Base-by-base conservation (phyloP, 2,329 filamentous ascomycete genomes). In the Ciborinia camelliae region DNA sequence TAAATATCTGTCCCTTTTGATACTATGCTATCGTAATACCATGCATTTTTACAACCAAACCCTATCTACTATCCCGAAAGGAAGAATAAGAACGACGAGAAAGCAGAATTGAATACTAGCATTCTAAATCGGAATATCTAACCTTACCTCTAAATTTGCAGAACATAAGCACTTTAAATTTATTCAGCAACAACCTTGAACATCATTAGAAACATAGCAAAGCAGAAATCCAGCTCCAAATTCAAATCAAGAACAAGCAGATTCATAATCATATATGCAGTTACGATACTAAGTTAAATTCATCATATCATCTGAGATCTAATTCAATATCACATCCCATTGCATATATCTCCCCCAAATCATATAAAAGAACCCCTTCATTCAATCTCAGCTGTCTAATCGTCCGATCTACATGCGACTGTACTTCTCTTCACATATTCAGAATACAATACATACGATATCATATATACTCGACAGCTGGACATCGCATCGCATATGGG, bases 151-250 rank as follows among this genome's bases (percentile, higher is more conserved):
- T 15, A 43, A 4, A 4, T 47, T 15, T 26, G 55, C 14, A 59
- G 55, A 59, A 35, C 28, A 20, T 59, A 59, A 59, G 55, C 55
- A 59, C 55, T 59, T 58, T 59, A 35, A 35, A 26, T 47, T 23
- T 47, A 47, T 35, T 47, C 28, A 59, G 55, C 39, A 43, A 55
- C 26, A 20, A 18, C 37, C 53, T 28, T 26, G 35, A 26, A 28
- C 3, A 30, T n/a, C 9, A 7, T 28, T 18, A 30, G 53, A 30
- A 30, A 55, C 53, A 53, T 32, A 53, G 50, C 30, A 53, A 53
- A 53, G 30, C 50, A 53, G 28, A 52, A 52, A 52, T 35, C 35
- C 50, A 30, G 30, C 9, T 15, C 23, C 53, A 59, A 47, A 18
- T 32, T 18, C 28, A 35, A 32, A 35, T 59, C 28, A 18, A 18